Evolutionary conservation across 257 asterid species (phyloP).

Genomic region (Ocimum tenuiflorum): DNA sequence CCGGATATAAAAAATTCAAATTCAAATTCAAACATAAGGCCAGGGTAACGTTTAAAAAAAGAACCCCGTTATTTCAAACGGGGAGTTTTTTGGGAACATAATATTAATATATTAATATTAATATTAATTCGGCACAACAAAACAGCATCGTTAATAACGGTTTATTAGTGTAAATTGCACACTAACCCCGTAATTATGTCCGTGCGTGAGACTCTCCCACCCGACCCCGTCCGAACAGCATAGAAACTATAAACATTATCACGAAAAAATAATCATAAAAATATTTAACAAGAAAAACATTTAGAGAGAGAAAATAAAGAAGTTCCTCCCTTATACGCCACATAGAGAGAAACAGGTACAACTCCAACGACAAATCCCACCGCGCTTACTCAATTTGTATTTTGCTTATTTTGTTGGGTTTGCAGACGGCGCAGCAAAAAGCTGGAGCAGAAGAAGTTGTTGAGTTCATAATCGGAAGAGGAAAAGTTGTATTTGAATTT

Average conservation of each 20-base stretch:
- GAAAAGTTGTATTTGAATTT: not conserved
- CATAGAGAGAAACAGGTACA: conserved; percentile 15
- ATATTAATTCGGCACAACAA: not conserved
- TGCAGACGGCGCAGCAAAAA: not conserved
- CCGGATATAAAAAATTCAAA: not conserved
- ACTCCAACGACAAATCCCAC: conserved; percentile 18
- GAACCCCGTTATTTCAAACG: not conserved
- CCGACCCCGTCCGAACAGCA: conserved; percentile 10
- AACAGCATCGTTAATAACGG: conserved; percentile 12
- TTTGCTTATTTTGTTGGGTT: not conserved
- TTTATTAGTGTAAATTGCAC: conserved; percentile 4
- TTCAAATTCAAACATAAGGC: not conserved
- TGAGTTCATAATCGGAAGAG: conserved; percentile 22
- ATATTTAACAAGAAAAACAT: not conserved
- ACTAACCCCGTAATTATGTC: conserved; percentile 7
- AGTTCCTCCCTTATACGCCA: not conserved
- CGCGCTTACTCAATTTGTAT: not conserved
- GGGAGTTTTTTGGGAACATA: not conserved
- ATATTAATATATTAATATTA: not conserved
- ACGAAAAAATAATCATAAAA: not conserved
- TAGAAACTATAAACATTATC: conserved; percentile 1
- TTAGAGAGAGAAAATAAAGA: conserved; percentile 10
- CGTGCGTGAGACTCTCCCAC: conserved; percentile 1
- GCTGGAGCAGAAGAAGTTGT: conserved; percentile 11
- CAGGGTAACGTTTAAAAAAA: not conserved